Base-by-base conservation (phyloP, 164 flowering plant genomes). In the Akebia trifoliata region DNA sequence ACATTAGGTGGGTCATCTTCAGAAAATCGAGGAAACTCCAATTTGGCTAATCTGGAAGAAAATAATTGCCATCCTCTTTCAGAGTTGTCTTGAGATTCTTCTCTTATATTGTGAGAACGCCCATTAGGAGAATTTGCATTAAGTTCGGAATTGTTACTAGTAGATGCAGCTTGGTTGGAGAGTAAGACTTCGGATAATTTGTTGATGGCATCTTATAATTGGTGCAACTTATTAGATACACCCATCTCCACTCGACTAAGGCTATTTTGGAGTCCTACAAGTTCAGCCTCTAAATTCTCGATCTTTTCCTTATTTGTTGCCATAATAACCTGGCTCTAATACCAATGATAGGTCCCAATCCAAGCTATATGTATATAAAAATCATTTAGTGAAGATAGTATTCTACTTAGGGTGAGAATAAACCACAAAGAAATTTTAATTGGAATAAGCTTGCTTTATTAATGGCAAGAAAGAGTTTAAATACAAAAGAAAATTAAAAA, bases 311-410 rank as follows among this genome's bases (percentile, higher is more conserved):
- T 43, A 8, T 43, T 39, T 0, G 44, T 34, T 34, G 36, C 36
- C 36, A 34, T 34, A 4, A 43, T 4, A n/a, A 4, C 3, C 17
- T 20, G n/a, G n/a, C n/a, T n/a, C n/a, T n/a, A n/a, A n/a, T n/a
- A n/a, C n/a, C n/a, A n/a, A n/a, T n/a, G n/a, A n/a, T 43, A 43
- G 46, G 46, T 43, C 46, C 46, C 46, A 43, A 43, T 43, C 46
- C 15, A n/a, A n/a, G 46, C 46, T 18, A 43, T 34, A 43, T n/a
- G n/a, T n/a, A n/a, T n/a, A 43, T 10, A 15, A 43, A 18, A 43
- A n/a, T 8, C 8, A 8, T 43, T n/a, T 18, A n/a, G 22, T n/a
- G 22, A n/a, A 43, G 10, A n/a, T n/a, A n/a, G n/a, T n/a, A 25
- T 47, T 47, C 31, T 47, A 25, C 51, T 47, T 47, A 47, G 31